Evolutionary conservation across 176 grass and related monocot genomes (phyloP), one percentile per base, ranked within the genome.

Genomic region (Zoysia japonica): DNA sequence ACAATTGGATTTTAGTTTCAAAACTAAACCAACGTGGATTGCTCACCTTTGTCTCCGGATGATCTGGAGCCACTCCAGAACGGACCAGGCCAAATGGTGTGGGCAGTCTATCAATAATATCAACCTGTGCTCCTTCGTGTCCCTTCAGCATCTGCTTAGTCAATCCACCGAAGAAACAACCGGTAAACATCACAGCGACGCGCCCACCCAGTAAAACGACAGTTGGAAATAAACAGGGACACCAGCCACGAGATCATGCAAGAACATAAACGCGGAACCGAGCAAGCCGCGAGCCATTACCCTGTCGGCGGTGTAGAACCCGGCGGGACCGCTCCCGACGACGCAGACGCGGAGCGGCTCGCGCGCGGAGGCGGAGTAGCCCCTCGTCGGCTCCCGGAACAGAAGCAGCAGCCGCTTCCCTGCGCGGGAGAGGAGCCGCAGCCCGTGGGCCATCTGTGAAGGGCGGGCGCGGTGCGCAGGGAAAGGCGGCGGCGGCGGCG

Each of bases 261-360:
- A 54, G n/a, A 38, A 40, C n/a, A 78, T 20, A 66, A 52, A 9
- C 64, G 42, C 15, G 17, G 5, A 55, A 14, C 7, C 9, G 9
- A 12, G 28, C 9, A 40, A 63, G 1, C 35, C 3, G 4, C 53
- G n/a, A 56, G 15, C 3, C 42, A 38, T 2, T 53, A 98, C 92
- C 90, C 92, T 93, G n/a, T 93, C 90, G 7, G 92, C 96, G 4
- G 90, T 98, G 92, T 94, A 98, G 89, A 94, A 98, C 3, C 96
- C 96, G 1, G 96, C 96, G 11, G 92, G 96, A 6, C 92, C 96
- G 14, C 92, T 93, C 11, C 96, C 92, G 9, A 98, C 90, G 44
- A 98, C 47, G 71, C 96, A 98, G 56, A 94, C 87, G 76, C 76
- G 90, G 71, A 98, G 96, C 14, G 71, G 90, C 65, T 79, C 78